Evolutionary conservation across 108 stramenopile genomes (phyloP), one percentile per base, ranked within the genome.

Genomic region (Discostella stelligeroides): DNA sequence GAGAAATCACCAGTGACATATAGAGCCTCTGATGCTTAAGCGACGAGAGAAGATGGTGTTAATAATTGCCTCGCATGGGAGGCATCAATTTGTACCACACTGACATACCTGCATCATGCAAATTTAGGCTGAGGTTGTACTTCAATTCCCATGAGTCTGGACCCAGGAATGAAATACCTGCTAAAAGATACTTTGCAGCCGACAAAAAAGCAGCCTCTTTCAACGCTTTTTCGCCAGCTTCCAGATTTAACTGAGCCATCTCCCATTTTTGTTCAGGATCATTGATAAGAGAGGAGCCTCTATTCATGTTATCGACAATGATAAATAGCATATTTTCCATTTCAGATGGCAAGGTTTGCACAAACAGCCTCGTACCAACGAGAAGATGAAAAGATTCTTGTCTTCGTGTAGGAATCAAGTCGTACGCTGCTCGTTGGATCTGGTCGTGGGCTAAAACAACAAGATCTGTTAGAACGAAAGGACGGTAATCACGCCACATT

Each of bases 371-470:
- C 4, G 81, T 66, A 17, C 84, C 86, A 66, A 87, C 66, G 15
- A 82, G 75, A 11, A 85, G 63, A 38, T 87, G 86, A 37, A 83
- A 83, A 12, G 70, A 61, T 45, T 67, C 84, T 41, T 79, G 39
- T 38, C 63, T 59, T 0, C 63, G 37, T 28, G 56, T 17, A 38
- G 79, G 79, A 15, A 89, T 73, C 29, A 85, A 41, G 37, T 68
- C 74, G 42, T 83, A 83, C 2, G 84, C 79, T 13, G 88, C 85
- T 48, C 85, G 82, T 45, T 89, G 85, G 13, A 86, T 63, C 49
- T 80, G 72, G 62, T 86, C 86, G 49, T 89, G 85, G 6, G 34
- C 34, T 34, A 6, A 5, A 6, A 3, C 5, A 34, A 3, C 34
- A 34, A 34, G 34, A 34, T 34, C 3, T 34, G 6, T 34, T 34